Conservation (phyloP, 1,139 yeast species). For the Pneumocystis sp. region DNA sequence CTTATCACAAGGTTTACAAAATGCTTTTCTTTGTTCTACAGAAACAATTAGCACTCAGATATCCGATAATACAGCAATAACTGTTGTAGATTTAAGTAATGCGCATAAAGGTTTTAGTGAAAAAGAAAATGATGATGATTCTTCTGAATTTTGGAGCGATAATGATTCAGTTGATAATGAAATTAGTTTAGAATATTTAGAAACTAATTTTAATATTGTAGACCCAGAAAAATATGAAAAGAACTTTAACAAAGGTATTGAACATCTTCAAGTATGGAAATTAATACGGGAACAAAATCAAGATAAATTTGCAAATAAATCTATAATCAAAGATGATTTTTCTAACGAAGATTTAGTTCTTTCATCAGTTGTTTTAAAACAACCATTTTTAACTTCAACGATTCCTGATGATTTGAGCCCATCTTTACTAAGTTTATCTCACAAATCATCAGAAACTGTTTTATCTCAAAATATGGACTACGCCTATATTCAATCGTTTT, state of each 20-base stretch:
- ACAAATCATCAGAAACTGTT: not conserved
- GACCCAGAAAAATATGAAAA: not conserved
- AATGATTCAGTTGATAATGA: not conserved
- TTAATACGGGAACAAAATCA: not conserved
- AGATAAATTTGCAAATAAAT: not conserved
- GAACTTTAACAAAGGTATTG: not conserved
- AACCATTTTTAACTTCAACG: not conserved
- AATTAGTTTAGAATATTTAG: not conserved
- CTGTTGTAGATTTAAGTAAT: not conserved
- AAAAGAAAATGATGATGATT: not conserved
- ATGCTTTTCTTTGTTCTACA: not conserved
- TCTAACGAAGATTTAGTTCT: not conserved
- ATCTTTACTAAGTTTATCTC: not conserved
- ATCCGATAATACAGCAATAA: not conserved
- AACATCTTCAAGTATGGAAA: not conserved
- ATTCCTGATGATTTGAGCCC: not conserved
- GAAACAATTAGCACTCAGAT: not conserved
- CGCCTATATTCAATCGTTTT: not conserved
- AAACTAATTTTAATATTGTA: not conserved
- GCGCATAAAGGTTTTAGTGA: not conserved
- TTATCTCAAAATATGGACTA: not conserved
- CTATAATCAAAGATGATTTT: not conserved
- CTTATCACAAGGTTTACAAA: not conserved
- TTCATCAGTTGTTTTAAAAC: not conserved
- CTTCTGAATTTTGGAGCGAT: not conserved